phyloP scores from a whole-genome alignment of 1,284 basidiomycete genomes.

The Flammula alnicola region DNA sequence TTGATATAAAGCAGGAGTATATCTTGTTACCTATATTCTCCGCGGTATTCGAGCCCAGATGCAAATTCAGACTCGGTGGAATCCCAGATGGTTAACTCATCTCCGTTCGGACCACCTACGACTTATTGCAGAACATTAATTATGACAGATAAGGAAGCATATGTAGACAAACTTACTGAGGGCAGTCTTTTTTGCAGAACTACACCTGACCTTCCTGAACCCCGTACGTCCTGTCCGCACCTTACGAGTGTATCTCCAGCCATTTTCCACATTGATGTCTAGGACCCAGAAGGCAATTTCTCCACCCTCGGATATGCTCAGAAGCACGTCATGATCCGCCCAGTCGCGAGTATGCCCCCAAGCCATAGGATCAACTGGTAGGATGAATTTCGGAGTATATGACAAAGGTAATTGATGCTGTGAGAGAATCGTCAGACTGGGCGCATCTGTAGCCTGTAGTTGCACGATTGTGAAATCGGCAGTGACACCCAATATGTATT shows the following conservation, averaged over 20 bases:
- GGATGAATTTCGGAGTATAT: conserved; percentile 55
- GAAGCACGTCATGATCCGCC: conserved; percentile 70
- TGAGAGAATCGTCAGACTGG: conserved; percentile 46
- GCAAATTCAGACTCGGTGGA: conserved; percentile 94
- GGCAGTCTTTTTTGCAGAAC: conserved; percentile 88
- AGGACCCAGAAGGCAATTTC: conserved; percentile 85
- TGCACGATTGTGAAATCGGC: conserved; percentile 56
- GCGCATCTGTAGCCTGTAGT: conserved; percentile 43
- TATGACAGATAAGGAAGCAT: conserved; percentile 1
- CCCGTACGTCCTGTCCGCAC: conserved; percentile 73
- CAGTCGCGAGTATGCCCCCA: conserved; percentile 59
- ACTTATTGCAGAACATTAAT: conserved; percentile 43
- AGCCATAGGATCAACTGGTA: conserved; percentile 91
- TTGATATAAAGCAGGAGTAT: conserved; percentile 12
- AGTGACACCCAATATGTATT: conserved; percentile 68
- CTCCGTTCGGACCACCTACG: conserved; percentile 54
- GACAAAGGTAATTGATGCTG: conserved; percentile 54
- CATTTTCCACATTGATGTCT: conserved; percentile 45
- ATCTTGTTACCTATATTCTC: conserved; percentile 57
- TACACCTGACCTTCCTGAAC: conserved; percentile 77
- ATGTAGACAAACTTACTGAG: conserved; percentile 44
- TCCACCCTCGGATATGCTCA: conserved; percentile 76
- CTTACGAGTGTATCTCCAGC: conserved; percentile 73
- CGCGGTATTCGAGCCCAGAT: conserved; percentile 80
- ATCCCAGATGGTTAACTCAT: conserved; percentile 93